Base-by-base conservation (phyloP, 2,329 filamentous ascomycete species). In the Colletotrichum noveboracense region DNA sequence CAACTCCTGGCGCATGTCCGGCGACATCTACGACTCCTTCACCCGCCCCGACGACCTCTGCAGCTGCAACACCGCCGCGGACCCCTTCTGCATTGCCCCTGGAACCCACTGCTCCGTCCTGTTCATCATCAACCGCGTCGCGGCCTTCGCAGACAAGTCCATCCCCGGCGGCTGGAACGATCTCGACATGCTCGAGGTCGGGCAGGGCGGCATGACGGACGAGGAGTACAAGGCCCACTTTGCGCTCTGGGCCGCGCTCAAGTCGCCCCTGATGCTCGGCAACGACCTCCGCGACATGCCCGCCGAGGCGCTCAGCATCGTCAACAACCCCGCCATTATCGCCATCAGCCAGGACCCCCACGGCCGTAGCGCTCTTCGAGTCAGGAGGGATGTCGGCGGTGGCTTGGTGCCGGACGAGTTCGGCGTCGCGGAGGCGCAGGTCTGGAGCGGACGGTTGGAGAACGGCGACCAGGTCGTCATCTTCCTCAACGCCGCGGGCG, bases 221-320 rank as follows among this genome's bases (percentile, higher is more conserved):
- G 76, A 84, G 30, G 83, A 88, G 78, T 84, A 87, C 79, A 83
- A 84, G 65, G 84, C 86, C 18, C 87, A 88, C 76, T 87, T 88
- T 64, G 81, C 86, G 28, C 84, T 88, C 79, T 88, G 86, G 87
- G 85, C 87, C 3, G 86, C 87, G 65, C 84, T 87, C 69, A 88
- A 88, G 78, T 86, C 85, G 1, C 86, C 86, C 14, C 78, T 88
- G 13, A 85, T 88, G 52, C 85, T 88, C 62, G 85, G 86, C 24
- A 84, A 85, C 13, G 83, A 85, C 65, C 79, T 88, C 30, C 79
- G 80, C 79, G 68, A 71, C 24, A 75, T 80, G 62, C 67, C 71
- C 55, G 70, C 77, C 60, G 60, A 72, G 7, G 64, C 79, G 10
- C 75, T 79, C 30, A 70, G 74, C 70, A 78, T 80, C 58, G 48